phyloP scores from a whole-genome alignment of 2,329 filamentous ascomycete genomes.

The Ilyonectria mors-panacis region DNA sequence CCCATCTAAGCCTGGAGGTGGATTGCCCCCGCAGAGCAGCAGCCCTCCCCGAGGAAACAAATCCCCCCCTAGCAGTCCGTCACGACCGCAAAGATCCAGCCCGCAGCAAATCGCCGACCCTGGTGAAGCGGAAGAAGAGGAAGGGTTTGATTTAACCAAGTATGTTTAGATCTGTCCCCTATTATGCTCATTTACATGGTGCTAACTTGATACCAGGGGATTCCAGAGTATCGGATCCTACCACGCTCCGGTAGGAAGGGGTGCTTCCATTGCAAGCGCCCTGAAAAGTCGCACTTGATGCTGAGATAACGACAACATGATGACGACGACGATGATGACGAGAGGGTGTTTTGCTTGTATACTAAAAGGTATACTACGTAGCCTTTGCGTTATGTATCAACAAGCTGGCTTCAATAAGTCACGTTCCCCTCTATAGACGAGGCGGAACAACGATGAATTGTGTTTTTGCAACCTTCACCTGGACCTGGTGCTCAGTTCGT shows the following conservation, averaged over 20 bases:
- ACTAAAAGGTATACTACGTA: not conserved
- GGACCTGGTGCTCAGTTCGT: not conserved
- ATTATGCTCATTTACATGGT: not conserved
- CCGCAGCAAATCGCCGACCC: slow-evolving; percentile 49
- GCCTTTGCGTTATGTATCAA: slow-evolving; percentile 25
- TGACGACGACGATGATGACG: slow-evolving; percentile 20
- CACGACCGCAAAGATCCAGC: slow-evolving; percentile 56
- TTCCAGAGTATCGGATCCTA: slow-evolving; percentile 77
- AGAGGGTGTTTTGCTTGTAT: not conserved
- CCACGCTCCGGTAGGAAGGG: slow-evolving; percentile 68
- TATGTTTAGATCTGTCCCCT: slow-evolving; percentile 50
- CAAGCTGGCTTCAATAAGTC: slow-evolving; percentile 8
- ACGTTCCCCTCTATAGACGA: not conserved
- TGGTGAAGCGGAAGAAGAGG: slow-evolving; percentile 61
- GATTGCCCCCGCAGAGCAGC: slow-evolving; percentile 67
- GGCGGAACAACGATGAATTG: not conserved
- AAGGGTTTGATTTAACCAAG: slow-evolving; percentile 73
- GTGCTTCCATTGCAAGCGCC: slow-evolving; percentile 60
- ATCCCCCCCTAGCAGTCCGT: slow-evolving; percentile 68
- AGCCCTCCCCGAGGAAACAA: slow-evolving; percentile 68
- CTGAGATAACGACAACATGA: slow-evolving; percentile 19
- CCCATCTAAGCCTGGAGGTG: slow-evolving; percentile 66
- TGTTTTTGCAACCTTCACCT: not conserved
- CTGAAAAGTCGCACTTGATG: slow-evolving; percentile 51
- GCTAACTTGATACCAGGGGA: slow-evolving; percentile 60